These are phyloP conservation scores for Chlorencoelia australis DNA, from an alignment of 2,329 filamentous ascomycete genomes.

Conservation along the genomic window DNA sequence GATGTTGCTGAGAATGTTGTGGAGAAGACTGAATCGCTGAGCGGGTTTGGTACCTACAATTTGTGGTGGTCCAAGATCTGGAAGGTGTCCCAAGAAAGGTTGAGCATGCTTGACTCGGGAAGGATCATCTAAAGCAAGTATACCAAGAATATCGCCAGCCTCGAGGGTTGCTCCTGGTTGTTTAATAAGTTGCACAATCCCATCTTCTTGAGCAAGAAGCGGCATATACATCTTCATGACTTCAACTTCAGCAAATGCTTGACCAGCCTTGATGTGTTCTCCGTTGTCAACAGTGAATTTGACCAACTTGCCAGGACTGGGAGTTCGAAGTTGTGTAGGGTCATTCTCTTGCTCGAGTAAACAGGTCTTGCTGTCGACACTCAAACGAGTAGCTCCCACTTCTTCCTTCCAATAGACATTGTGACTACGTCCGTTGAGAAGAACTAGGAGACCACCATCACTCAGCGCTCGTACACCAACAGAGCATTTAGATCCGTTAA, in stretches of 20 bases:
- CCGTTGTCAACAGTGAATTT: conserved; percentile 97
- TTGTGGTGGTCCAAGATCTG: conserved; percentile 75
- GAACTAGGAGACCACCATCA: conserved; percentile 84
- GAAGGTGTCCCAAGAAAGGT: conserved; percentile 84
- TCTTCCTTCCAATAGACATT: conserved; percentile 99
- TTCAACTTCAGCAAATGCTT: conserved; percentile 93
- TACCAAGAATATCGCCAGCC: conserved; percentile 96
- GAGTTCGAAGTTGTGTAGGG: conserved; percentile 89
- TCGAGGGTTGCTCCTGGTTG: conserved; percentile 96
- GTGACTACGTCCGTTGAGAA: conserved; percentile 87
- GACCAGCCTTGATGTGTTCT: conserved; percentile 81
- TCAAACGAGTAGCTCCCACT: conserved; percentile 87
- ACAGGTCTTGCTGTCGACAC: conserved; percentile 96
- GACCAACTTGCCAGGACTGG: conserved; percentile 93
- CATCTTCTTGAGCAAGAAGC: conserved; percentile 85
- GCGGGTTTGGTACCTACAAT: conserved; percentile 85
- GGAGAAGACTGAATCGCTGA: conserved; percentile 71
- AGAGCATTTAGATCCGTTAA: conserved; percentile 94
- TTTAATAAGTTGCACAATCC: conserved; percentile 96
- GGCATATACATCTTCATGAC: conserved; percentile 99
- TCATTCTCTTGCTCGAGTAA: conserved; percentile 98
- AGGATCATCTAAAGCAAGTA: conserved; percentile 88
- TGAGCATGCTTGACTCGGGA: conserved; percentile 94
- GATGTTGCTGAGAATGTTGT: conserved; percentile 75
- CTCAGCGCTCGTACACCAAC: conserved; percentile 87